A percentile compares a stretch with the other conserved stretches of the same genome.
These are phyloP conservation scores for Allium fistulosum DNA, from an alignment of 106 monocot species.

Conservation along the genomic window DNA sequence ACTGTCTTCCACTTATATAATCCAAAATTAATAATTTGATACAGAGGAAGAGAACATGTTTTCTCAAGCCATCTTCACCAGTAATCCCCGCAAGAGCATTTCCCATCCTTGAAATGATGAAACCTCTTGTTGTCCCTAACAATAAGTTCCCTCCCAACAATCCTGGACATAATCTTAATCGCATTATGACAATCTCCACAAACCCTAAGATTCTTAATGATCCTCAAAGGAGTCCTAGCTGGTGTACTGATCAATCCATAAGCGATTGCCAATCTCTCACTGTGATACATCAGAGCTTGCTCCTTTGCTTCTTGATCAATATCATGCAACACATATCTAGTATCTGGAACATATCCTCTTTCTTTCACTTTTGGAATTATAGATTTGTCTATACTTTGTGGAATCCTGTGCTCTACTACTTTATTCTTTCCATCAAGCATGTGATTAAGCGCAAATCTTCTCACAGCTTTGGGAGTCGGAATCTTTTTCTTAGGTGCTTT, in stretches of 20 bases:
- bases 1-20: neutral
- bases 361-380: conserved; percentile 55
- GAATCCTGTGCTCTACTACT: conserved; percentile 51
- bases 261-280: conserved; percentile 91
- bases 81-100: conserved; percentile 81
- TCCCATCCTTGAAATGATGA: conserved; percentile 94
- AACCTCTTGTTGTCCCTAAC: conserved; percentile 90
- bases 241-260: conserved; percentile 94
- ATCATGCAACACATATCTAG: conserved; percentile 91
- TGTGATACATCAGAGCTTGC: conserved; percentile 88
- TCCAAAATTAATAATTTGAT: neutral
- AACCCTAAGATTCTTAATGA: conserved; percentile 84
- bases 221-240: conserved; percentile 76
- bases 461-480: conserved; percentile 55
- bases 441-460: conserved; percentile 38
- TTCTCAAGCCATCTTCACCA: conserved; percentile 38
- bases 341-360: conserved; percentile 82
- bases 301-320: conserved; percentile 98
- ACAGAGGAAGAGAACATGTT: no score
- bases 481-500: conserved; percentile 37
- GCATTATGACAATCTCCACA: conserved; percentile 97
- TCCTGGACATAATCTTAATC: conserved; percentile 96
- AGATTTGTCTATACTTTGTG: conserved; percentile 45
- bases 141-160: conserved; percentile 87
- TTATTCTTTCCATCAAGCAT: conserved; percentile 91